Conservation (phyloP, 768 basidiomycete species). For the Leccinum subtestaceum region DNA sequence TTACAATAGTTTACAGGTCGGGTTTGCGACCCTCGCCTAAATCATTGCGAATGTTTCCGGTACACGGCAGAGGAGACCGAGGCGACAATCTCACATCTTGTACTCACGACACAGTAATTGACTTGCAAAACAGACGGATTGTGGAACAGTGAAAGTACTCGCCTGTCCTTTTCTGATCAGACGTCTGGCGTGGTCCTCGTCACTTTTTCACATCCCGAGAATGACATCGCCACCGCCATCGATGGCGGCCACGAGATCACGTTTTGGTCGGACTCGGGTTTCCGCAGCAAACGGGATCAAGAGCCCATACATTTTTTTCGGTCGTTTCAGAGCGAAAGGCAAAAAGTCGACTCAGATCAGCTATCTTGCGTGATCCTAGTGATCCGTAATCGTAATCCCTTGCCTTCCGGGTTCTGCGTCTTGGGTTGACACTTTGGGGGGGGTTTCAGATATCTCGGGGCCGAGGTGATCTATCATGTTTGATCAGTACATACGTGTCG, state of each 20-base stretch:
- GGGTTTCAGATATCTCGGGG: not conserved
- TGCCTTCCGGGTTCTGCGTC: not conserved
- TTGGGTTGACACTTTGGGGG: not conserved
- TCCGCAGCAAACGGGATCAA: no score
- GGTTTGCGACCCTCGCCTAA: no score
- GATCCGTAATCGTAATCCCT: not conserved
- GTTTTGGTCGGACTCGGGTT: no score
- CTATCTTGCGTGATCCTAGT: not conserved
- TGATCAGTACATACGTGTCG: not conserved
- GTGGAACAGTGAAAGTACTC: no score
- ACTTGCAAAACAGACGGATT: no score
- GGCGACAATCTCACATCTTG: no score
- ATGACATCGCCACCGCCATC: not conserved
- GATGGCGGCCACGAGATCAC: not conserved
- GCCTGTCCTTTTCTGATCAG: no score
- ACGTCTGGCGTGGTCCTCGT: not conserved
- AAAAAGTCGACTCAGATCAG: not conserved
- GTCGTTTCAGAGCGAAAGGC: not conserved
- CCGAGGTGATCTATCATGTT: not conserved
- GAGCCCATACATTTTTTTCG: not conserved
- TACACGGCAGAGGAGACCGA: no score
- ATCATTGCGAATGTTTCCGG: no score
- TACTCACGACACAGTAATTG: no score
- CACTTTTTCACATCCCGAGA: no score
- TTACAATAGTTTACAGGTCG: no score